These are phyloP conservation scores for Taiozyma sp. DNA, from an alignment of 1,139 yeast genomes.

Conservation along the genomic window DNA sequence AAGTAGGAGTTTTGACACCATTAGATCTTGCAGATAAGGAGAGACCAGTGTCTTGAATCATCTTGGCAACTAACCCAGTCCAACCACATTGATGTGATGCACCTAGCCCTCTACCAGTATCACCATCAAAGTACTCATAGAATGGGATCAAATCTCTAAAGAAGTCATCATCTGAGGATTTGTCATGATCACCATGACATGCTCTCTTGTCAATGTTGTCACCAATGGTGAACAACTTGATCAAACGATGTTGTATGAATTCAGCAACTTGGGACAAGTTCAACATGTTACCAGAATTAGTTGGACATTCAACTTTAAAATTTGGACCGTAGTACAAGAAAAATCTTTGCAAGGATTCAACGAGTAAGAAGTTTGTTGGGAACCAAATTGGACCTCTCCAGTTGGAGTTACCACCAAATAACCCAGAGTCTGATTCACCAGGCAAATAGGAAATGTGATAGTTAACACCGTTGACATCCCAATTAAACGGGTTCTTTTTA, in stretches of 20 bases:
- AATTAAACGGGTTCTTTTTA: slow-evolving; percentile 77
- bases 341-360: slow-evolving; percentile 86
- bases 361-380: slow-evolving; percentile 83
- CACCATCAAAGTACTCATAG: slow-evolving; percentile 92
- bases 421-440: slow-evolving; percentile 91
- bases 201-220: slow-evolving; percentile 65
- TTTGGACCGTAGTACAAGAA: slow-evolving; percentile 87
- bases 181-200: slow-evolving; percentile 64
- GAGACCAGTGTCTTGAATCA: slow-evolving; percentile 88
- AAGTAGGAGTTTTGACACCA: slow-evolving; percentile 32
- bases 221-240: slow-evolving; percentile 72
- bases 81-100: slow-evolving; percentile 97
- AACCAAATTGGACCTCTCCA: slow-evolving; percentile 99
- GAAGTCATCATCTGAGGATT: slow-evolving; percentile 62
- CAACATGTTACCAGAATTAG: slow-evolving; percentile 74
- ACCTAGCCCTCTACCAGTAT: slow-evolving; percentile 91
- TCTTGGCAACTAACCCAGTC: slow-evolving; percentile 92
- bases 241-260: slow-evolving; percentile 82
- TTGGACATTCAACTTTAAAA: slow-evolving; percentile 86
- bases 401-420: slow-evolving; percentile 96
- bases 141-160: slow-evolving; percentile 78
- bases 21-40: slow-evolving; percentile 38
- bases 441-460: slow-evolving; percentile 79
- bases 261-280: slow-evolving; percentile 93
- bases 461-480: slow-evolving; percentile 77